These are phyloP conservation scores for Dothidotthia symphoricarpi DNA, from an alignment of 2,329 filamentous ascomycete genomes.

Conservation along the genomic window DNA sequence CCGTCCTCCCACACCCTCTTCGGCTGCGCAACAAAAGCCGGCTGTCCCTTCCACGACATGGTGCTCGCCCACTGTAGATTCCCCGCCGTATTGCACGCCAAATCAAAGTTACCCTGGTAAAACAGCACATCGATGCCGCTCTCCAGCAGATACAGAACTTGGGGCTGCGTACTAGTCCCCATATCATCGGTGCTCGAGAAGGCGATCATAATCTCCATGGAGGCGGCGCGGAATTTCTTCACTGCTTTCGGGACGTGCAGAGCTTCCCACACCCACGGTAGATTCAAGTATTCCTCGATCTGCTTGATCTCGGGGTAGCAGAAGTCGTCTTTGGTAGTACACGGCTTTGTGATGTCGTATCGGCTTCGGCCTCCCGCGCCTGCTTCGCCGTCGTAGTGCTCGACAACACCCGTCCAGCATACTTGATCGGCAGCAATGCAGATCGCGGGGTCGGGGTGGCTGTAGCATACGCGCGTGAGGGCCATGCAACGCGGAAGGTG, in stretches of 20 bases:
- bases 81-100: slow-evolving; percentile 45
- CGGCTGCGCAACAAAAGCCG: slow-evolving; percentile 41
- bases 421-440: slow-evolving; percentile 40
- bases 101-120: slow-evolving; percentile 44
- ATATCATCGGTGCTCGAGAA: slow-evolving; percentile 32
- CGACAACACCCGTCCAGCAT: slow-evolving; percentile 43
- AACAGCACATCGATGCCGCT: slow-evolving; percentile 42
- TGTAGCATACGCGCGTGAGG: slow-evolving; percentile 43
- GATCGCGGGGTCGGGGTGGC: slow-evolving; percentile 44
- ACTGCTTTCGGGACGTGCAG: slow-evolving; percentile 36
- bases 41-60: slow-evolving; percentile 48
- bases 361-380: slow-evolving; percentile 43
- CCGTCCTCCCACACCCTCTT: slow-evolving; percentile 27
- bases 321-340: slow-evolving; percentile 37
- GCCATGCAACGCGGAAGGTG: slow-evolving; percentile 49
- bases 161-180: slow-evolving; percentile 32
- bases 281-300: slow-evolving; percentile 38
- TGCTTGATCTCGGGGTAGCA: slow-evolving; percentile 39
- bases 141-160: slow-evolving; percentile 39
- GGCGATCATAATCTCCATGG: slow-evolving; percentile 23
- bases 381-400: slow-evolving; percentile 45
- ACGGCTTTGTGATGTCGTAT: slow-evolving; percentile 46
- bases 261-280: slow-evolving; percentile 33
- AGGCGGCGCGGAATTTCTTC: slow-evolving; percentile 32
- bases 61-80: slow-evolving; percentile 43